Base-by-base conservation (phyloP, 2,329 filamentous ascomycete species). In the Fusarium coffeatum region DNA sequence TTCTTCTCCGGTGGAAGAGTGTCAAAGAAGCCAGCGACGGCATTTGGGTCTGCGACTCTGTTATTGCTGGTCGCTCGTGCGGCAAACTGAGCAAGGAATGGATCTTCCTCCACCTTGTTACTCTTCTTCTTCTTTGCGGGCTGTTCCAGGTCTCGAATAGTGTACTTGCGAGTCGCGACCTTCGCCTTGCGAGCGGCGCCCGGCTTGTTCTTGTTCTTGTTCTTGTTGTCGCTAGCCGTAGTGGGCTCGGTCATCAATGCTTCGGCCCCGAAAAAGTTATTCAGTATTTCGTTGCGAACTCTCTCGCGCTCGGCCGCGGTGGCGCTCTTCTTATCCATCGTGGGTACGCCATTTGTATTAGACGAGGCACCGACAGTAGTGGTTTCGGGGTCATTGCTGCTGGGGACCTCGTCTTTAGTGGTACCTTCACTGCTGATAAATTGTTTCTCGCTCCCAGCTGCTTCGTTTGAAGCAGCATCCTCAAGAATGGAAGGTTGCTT, bases 1-100 rank as follows among this genome's bases (percentile, higher is more conserved):
- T 37, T 37, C 16, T 58, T 49, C 47, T 63, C 57, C 12, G 54
- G 9, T 16, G 45, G 51, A n/a, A 42, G 59, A 41, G 30, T 32
- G 8, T 65, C 61, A 28, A 64, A 64, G 37, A 59, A 64, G 6
- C 61, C 60, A 27, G 23, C 5, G 8, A 32, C 27, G 18, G 25
- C 34, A 23, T 45, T 37, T 20, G 34, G 37, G 23, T 49, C 37
- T 27, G 20, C n/a, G 30, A 4, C 49, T 41, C 42, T 64, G 49
- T 48, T 64, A 5, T 51, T 3, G 30, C 22, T 27, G n/a, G 61
- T 64, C 27, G 16, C 27, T 34, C 61, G 59, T 7, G 22, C 25
- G 45, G 59, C 45, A 41, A 64, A 64, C 32, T 64, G 51, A 12
- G 59, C 40, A 10, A 27, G n/a, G 34, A 64, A 64, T 11, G 32